Evolutionary conservation across 1,284 basidiomycete genomes (phyloP).

Genomic region (Volvariella surrecta): DNA sequence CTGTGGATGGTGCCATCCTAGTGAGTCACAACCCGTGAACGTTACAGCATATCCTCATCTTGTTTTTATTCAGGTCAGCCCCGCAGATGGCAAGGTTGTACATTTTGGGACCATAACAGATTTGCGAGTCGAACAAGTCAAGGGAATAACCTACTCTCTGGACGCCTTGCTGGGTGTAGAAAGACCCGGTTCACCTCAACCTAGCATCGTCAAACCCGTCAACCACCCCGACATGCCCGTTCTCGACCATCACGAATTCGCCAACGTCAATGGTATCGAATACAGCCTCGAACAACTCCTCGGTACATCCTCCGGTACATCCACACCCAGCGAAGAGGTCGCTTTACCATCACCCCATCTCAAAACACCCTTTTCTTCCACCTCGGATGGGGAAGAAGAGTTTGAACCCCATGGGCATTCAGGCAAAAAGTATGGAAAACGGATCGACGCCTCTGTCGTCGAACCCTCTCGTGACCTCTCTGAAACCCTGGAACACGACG

Average conservation of each 20-base stretch:
- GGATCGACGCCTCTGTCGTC: conserved; percentile 58
- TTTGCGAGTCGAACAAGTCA: conserved; percentile 91
- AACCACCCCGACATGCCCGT: conserved; percentile 35
- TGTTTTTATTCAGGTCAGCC: conserved; percentile 58
- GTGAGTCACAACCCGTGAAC: conserved; percentile 32
- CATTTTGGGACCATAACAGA: conserved; percentile 87
- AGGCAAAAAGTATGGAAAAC: conserved; percentile 50
- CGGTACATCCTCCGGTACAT: conserved; percentile 20
- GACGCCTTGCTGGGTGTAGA: conserved; percentile 85
- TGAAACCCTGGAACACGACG: conserved; percentile 54
- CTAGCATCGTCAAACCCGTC: conserved; percentile 16
- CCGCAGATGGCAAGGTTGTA: conserved; percentile 88
- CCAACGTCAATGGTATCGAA: conserved; percentile 94
- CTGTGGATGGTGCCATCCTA: conserved; percentile 72
- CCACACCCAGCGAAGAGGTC: conserved; percentile 17
- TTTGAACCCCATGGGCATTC: conserved; percentile 10
- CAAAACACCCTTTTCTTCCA: neutral
- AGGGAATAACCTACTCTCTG: conserved; percentile 94
- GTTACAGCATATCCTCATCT: conserved; percentile 1
- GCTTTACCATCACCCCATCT: no score
- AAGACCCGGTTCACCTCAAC: conserved; percentile 25
- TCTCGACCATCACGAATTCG: conserved; percentile 85
- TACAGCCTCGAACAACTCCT: conserved; percentile 88
- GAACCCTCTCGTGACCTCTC: conserved; percentile 40
- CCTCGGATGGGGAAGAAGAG: conserved; percentile 10